A percentile compares a stretch with the other conserved stretches of the same genome.
Conservation (phyloP, 2,329 filamentous ascomycete species). For the Pseudopyrenochaeta lycopersici region DNA sequence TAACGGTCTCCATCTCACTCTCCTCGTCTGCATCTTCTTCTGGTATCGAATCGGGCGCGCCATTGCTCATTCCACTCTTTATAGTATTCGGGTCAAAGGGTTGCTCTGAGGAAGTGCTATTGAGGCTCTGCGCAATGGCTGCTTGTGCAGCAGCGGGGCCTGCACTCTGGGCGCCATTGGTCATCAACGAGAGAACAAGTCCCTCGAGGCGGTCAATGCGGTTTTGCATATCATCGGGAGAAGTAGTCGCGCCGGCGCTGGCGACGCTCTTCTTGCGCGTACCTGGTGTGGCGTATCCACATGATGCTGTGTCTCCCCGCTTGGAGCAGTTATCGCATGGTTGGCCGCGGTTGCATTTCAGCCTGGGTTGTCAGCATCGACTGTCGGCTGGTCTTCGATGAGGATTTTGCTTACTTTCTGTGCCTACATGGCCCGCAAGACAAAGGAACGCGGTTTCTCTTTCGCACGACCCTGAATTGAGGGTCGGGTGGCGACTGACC, state of each 20-base stretch:
- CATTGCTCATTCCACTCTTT: constrained; percentile 64
- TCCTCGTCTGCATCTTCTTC: constrained; percentile 64
- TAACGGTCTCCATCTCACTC: constrained; percentile 69
- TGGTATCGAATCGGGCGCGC: constrained; percentile 62
- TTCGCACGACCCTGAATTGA: constrained; percentile 86
- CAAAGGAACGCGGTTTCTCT: constrained; percentile 88
- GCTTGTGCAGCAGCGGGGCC: constrained; percentile 68
- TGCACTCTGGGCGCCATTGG: constrained; percentile 75
- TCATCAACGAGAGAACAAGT: constrained; percentile 92
- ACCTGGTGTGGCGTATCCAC: constrained; percentile 77
- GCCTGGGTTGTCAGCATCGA: constrained; percentile 52
- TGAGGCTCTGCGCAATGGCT: constrained; percentile 60
- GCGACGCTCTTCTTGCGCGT: constrained; percentile 74
- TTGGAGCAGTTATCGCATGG: constrained; percentile 96
- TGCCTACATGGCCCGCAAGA: constrained; percentile 92
- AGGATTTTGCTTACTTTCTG: constrained; percentile 73
- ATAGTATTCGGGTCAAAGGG: constrained; percentile 64
- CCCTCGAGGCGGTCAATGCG: constrained; percentile 95
- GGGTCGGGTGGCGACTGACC: constrained; percentile 86
- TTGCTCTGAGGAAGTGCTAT: constrained; percentile 49
- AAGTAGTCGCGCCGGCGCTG: constrained; percentile 65
- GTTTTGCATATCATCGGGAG: constrained; percentile 97
- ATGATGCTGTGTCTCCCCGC: constrained; percentile 80
- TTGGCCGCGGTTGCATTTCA: constrained; percentile 92
- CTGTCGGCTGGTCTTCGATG: not conserved